These are phyloP conservation scores for Areca catechu DNA, from an alignment of 176 grass and related monocot species.

Conservation along the genomic window DNA sequence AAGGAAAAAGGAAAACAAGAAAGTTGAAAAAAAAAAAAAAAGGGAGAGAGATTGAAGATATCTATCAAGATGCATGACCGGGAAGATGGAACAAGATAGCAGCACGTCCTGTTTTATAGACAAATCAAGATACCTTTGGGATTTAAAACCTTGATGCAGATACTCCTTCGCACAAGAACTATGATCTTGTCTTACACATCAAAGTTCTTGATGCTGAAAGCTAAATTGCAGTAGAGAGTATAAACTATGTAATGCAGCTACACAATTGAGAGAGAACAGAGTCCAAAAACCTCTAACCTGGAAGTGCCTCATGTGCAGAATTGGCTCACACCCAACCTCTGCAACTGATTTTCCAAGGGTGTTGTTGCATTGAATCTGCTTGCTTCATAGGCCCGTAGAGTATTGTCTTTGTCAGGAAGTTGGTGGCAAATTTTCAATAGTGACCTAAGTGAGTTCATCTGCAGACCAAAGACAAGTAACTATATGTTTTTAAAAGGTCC, in stretches of 20 bases:
- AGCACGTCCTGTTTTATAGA: too few species aligned
- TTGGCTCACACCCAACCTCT: slow-evolving; percentile 86
- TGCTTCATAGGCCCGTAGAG: slow-evolving; percentile 52
- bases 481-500: too few species aligned
- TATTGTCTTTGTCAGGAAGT: slow-evolving; percentile 57
- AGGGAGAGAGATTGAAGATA: too few species aligned
- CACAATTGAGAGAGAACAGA: slow-evolving; percentile 9
- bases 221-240: slow-evolving; percentile 3
- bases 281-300: slow-evolving; percentile 44
- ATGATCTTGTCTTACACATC: too few species aligned
- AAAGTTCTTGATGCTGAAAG: too few species aligned
- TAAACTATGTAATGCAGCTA: neutral
- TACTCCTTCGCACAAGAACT: too few species aligned
- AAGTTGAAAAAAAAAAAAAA: too few species aligned
- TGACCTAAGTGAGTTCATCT: slow-evolving; percentile 88
- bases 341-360: slow-evolving; percentile 75
- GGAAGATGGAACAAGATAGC: too few species aligned
- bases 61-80: too few species aligned
- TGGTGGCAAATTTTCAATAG: slow-evolving; percentile 69
- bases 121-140: too few species aligned
- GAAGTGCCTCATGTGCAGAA: slow-evolving; percentile 97
- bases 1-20: too few species aligned
- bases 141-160: too few species aligned
- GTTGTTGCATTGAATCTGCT: slow-evolving; percentile 67
- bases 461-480: slow-evolving; percentile 14